Evolutionary conservation across 345 rosid genomes (phyloP).

Genomic region (Eucalyptus caleyi): DNA sequence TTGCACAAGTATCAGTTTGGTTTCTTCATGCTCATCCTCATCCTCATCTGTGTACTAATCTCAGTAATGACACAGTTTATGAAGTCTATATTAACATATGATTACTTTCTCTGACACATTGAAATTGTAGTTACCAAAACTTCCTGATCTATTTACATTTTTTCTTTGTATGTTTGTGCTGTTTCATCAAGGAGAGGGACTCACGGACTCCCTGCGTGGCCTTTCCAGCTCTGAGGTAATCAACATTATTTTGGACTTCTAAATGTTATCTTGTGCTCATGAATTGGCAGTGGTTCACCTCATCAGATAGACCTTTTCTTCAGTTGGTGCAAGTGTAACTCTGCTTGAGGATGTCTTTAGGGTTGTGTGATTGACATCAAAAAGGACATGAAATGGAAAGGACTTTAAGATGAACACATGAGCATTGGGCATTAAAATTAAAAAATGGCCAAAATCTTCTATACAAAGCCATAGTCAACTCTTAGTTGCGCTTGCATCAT

Average conservation of each 20-base stretch:
- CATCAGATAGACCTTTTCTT: neutral
- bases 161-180: neutral
- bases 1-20: neutral
- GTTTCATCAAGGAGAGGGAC: constrained; percentile 70
- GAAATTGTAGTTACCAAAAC: neutral
- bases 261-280: neutral
- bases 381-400: neutral
- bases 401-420: neutral
- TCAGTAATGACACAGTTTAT: neutral
- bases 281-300: neutral
- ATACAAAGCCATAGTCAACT: neutral
- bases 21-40: neutral
- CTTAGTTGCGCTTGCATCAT: neutral
- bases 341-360: neutral
- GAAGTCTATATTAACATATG: neutral
- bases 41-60: neutral
- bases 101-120: neutral
- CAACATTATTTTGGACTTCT: neutral
- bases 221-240: constrained; percentile 78
- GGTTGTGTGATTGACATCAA: neutral
- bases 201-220: constrained; percentile 64
- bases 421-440: neutral
- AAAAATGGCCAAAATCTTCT: neutral
- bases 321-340: neutral
- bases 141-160: neutral